phyloP scores from a whole-genome alignment of 768 basidiomycete genomes.

The Xerocomus potaroensis region DNA sequence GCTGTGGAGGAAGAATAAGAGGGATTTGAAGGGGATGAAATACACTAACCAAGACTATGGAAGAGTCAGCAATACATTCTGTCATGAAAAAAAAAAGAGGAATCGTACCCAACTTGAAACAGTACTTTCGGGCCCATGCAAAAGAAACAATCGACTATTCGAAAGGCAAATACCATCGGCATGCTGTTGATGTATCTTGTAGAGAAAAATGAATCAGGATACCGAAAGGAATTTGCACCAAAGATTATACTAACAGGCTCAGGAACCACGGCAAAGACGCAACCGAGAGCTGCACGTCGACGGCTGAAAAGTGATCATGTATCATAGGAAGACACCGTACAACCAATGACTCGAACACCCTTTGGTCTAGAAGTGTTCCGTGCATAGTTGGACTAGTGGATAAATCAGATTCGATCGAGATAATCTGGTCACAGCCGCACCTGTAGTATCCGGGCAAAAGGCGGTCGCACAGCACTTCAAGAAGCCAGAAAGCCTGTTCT shows the following conservation, averaged over 20 bases:
- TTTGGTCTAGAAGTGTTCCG: constrained; percentile 96
- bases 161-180: constrained; percentile 97
- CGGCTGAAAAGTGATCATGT: constrained; percentile 83
- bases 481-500: constrained; percentile 96
- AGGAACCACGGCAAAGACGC: constrained; percentile 98
- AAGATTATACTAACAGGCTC: constrained; percentile 67
- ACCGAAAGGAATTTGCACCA: constrained; percentile 1
- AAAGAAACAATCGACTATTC: constrained; percentile 96
- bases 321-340: constrained; percentile 87
- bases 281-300: constrained; percentile 95
- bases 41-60: constrained; percentile 50
- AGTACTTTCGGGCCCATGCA: constrained; percentile 99
- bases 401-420: constrained; percentile 3
- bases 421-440: constrained; percentile 38
- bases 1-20: constrained; percentile 45
- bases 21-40: background rate
- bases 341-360: constrained; percentile 95
- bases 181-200: constrained; percentile 84
- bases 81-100: background rate
- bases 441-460: constrained; percentile 97
- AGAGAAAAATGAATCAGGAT: constrained; percentile 2
- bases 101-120: constrained; percentile 89
- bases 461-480: constrained; percentile 92
- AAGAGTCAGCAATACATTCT: constrained; percentile 10
- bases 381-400: constrained; percentile 87